Base-by-base conservation (phyloP, 345 rosid genomes). In the Acer saccharum region DNA sequence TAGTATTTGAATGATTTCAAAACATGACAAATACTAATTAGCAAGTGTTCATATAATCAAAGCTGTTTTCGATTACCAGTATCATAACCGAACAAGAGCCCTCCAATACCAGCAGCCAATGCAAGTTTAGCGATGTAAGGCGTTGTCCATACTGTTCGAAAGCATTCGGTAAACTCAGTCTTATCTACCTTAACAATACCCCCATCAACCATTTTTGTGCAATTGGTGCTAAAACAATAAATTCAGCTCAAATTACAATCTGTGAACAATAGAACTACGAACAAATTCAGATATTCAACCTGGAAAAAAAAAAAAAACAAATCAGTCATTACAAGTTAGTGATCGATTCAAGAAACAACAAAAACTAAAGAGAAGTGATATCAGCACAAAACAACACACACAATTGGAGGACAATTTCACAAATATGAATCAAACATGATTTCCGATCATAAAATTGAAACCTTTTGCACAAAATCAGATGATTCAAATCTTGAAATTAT, bases 51-150 rank as follows among this genome's bases (percentile, higher is more conserved):
- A 39, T 17, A 69, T 17, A 32, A 11, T 23, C 1, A 10, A 61
- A 32, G 10, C 25, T 6, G 14, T 6, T 14, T 14, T 20, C 12
- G 0, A 1, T 72, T 77, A 76, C 99, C 99, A 29, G 99, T 97
- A 72, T 97, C 99, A 75, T 97, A 97, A 2, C 99, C 99, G 70
- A 97, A 97, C 69, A 93, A 89, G 64, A 97, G 88, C 14, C 99
- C 98, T 23, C 99, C 99, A 69, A 97, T 88, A 27, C 98, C 99
- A 1, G 98, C 99, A 1, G 98, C 87, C 44, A 94, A 85, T 7
- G 98, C 92, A 14, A 97, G 97, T 54, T 89, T 84, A 93, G 89
- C 87, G 18, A 97, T 93, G 74, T 91, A 97, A 41, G 98, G 98
- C 2, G 90, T 89, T 79, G 78, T 84, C 93, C 93, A 85, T 63